Evolutionary conservation across 2,329 filamentous ascomycete species (phyloP), one percentile per base, ranked within the genome.

Genomic region (Aspergillus hiratsukae): DNA sequence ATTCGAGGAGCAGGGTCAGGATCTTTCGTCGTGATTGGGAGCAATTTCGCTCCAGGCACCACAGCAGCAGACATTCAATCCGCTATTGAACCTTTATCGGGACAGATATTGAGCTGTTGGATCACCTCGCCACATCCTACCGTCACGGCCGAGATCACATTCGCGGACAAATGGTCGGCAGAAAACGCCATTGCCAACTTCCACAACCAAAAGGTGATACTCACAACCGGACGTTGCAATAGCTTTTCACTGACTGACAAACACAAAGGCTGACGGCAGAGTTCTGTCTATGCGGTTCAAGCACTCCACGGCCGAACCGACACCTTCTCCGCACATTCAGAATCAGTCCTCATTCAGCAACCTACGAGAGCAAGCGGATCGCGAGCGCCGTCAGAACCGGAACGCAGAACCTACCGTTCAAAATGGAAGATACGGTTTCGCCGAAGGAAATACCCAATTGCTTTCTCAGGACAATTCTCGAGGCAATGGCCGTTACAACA

Each of bases 41-140:
- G 79, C 66, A 87, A 87, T 70, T 87, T 87, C 66, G 84, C 84
- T 14, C 81, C 81, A n/a, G 85, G 84, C 17, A 87, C 85, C 0
- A 86, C 84, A 2, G 84, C 83, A 17, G 83, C 82, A 27, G 85
- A 87, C 62, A 87, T 87, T 48, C 81, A 86, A 65, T 80, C 83
- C 45, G 83, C 85, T 29, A 76, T 87, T 67, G 74, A 76, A 54
- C 76, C 78, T 2, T 73, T 80, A 19, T 80, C 79, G 17, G 82
- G 82, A 31, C 72, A 78, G 37, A 76, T 85, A 64, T 57, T 80
- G 28, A 76, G 76, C 52, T 87, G 84, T 70, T 78, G 76, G 58
- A 71, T 87, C 23, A 71, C 81, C 11, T 65, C 69, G n/a, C 77
- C 77, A 21, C 70, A 78, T 8, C 84, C 84, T 1, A 80, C 77